Evolutionary conservation across 176 grass and related monocot species (phyloP), one percentile per base, ranked within the genome.

Genomic region (Dactylis glomerata): DNA sequence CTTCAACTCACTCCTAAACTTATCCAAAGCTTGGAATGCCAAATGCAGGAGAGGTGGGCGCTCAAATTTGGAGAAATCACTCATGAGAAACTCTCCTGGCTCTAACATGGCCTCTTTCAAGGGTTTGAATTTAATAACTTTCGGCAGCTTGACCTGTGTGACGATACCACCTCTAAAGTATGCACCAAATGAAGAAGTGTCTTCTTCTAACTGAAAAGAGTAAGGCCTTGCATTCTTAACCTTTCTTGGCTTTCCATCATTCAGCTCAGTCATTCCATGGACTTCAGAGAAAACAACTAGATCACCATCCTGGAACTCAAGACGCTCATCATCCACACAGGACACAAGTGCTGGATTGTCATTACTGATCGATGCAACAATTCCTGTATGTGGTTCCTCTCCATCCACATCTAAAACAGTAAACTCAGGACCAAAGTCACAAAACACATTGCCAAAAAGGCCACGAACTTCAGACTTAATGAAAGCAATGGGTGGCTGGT

Each of bases 221-320:
- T 76, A 97, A 86, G 95, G 90, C 75, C 92, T 97, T 70, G 92
- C 89, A 76, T 87, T 92, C 85, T 89, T 97, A 44, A 97, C 87
- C 79, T 86, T 91, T 84, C 92, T 89, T 54, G 95, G 95, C 40
- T 89, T 97, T 79, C 90, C 95, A 92, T 94, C 95, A 88, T 97
- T 92, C 40, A 97, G 79, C 46, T 97, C 90, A 46, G 88, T 77
- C 90, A 97, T 97, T 83, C 95, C 95, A 8, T 91, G 88, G 17
- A 97, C 64, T 87, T 97, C 95, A 88, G 95, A 97, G 78, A 97
- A 94, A 81, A 91, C 68, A 77, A 97, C 88, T 54, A 94, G 72
- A 92, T 97, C 92, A 57, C 90, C 84, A 88, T 94, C 95, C 86
- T 97, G 95, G 84, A 97, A 94, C 77, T 92, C 92, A 19, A 97